Evolutionary conservation across 2,329 filamentous ascomycete species (phyloP), one percentile per base, ranked within the genome.

Genomic region (Cryphonectria japonica): DNA sequence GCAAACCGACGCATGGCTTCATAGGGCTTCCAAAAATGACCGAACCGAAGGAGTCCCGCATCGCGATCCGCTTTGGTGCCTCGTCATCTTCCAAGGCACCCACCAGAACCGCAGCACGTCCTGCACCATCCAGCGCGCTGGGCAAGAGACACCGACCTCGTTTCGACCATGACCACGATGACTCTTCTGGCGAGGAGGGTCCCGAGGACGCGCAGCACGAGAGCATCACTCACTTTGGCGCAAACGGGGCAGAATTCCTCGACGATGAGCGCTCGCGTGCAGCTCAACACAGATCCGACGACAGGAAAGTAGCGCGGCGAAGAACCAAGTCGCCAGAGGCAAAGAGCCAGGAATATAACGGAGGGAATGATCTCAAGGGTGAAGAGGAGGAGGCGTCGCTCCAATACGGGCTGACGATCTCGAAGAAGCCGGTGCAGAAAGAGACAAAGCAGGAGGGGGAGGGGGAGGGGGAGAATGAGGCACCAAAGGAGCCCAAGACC

Each of bases 21-120:
- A 32, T 50, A 13, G 54, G 16, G 16, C 22, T 6, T 63, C 16
- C 43, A 50, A 34, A 8, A 3, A 85, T 85, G 84, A 75, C 82
- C 14, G 78, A 81, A 54, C 75, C 79, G 60, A 78, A 75, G 69
- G 78, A 78, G 60, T 73, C 80, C 16, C 81, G 84, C 37, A 86
- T 87, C 76, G 84, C 85, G 72, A 87, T 87, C 63, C 86, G 83
- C 69, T 82, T 87, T 54, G 82, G 83, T 50, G 73, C 78, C 8
- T 76, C 78, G 13, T 77, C 22, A 34, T 63, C 65, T 59, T 59
- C 77, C 37, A 78, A 76, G 37, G 66, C 54, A 26, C 54, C 75
- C 26, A 77, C 75, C 71, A 80, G 78, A 52, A 67, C 52, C 14
- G 72, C 75, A 37, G 73, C 76, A 29, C 80, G 79, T 22, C 75